Conservation (phyloP, 2,329 filamentous ascomycete genomes). For the Sporothrix humicola region DNA sequence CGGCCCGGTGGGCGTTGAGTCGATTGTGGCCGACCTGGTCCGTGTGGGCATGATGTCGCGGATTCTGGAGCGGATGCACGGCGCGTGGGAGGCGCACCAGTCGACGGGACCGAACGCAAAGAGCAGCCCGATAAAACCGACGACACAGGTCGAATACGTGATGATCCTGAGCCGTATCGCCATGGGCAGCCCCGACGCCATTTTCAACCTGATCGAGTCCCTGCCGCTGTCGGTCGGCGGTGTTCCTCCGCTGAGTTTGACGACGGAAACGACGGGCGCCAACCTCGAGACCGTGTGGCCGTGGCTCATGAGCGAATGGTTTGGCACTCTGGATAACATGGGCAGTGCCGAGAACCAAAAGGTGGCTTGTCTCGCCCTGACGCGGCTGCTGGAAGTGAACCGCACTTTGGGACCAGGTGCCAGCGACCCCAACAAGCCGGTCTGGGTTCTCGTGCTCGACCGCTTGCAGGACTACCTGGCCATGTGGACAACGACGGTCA, state of each 20-base stretch:
- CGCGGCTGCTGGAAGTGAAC: constrained; percentile 68
- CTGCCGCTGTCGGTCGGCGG: neutral
- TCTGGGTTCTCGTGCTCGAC: constrained; percentile 63
- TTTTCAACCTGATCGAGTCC: constrained; percentile 61
- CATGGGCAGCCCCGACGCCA: constrained; percentile 71
- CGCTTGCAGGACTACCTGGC: constrained; percentile 75
- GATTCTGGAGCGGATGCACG: constrained; percentile 69
- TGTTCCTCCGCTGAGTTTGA: neutral
- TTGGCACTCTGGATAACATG: constrained; percentile 70
- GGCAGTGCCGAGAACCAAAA: constrained; percentile 70
- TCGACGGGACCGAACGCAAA: constrained; percentile 76
- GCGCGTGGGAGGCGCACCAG: constrained; percentile 75
- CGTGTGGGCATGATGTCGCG: constrained; percentile 66
- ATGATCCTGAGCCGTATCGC: constrained; percentile 79
- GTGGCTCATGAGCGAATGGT: constrained; percentile 69
- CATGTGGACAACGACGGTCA: constrained; percentile 75
- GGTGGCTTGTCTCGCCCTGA: constrained; percentile 73
- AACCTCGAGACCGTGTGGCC: constrained; percentile 54
- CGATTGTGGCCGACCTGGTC: constrained; percentile 70
- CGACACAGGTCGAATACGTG: constrained; percentile 85
- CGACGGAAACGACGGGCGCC: constrained; percentile 44
- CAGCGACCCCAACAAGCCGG: constrained; percentile 57
- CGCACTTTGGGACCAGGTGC: constrained; percentile 41
- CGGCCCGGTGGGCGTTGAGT: constrained; percentile 62
- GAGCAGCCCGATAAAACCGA: constrained; percentile 69